A percentile compares a stretch with the other conserved stretches of the same genome.
These are phyloP conservation scores for Heterococcus sp. DNA, from an alignment of 108 stramenopile species.

Conservation along the genomic window DNA sequence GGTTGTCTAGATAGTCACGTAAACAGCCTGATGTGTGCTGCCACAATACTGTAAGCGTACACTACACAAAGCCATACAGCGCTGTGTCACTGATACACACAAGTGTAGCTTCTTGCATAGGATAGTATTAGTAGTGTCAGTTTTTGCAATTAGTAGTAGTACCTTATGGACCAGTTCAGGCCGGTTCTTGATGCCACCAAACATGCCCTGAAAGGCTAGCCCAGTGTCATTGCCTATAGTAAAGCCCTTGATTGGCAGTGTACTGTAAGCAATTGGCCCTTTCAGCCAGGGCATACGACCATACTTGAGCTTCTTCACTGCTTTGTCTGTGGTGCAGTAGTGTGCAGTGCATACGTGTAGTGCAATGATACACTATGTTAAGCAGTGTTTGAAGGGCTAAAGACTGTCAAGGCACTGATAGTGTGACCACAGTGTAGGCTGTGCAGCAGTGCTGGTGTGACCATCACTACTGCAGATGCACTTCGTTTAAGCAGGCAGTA, in stretches of 20 bases:
- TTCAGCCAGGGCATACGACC: constrained; percentile 13
- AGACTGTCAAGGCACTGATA: neutral
- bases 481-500: neutral
- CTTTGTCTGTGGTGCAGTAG: neutral
- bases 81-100: too few relatives aligned
- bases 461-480: neutral
- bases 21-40: too few relatives aligned
- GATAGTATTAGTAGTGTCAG: too few relatives aligned
- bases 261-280: constrained; percentile 25
- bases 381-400: neutral
- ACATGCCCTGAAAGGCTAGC: constrained; percentile 26
- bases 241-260: constrained; percentile 7
- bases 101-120: too few relatives aligned
- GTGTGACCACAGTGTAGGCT: neutral
- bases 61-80: too few relatives aligned
- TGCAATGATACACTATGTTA: neutral
- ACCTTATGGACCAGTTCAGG: constrained; percentile 17
- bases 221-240: constrained; percentile 26
- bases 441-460: neutral
- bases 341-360: neutral
- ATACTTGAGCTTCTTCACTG: neutral
- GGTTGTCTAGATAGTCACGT: too few relatives aligned
- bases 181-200: constrained; percentile 38
- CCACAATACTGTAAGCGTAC: too few relatives aligned
- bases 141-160: too few relatives aligned